Percentiles rank a stretch among this genome's conserved stretches.
Conservation (phyloP, 208 protist species). For the Acanthamoeba lugdunensis region DNA sequence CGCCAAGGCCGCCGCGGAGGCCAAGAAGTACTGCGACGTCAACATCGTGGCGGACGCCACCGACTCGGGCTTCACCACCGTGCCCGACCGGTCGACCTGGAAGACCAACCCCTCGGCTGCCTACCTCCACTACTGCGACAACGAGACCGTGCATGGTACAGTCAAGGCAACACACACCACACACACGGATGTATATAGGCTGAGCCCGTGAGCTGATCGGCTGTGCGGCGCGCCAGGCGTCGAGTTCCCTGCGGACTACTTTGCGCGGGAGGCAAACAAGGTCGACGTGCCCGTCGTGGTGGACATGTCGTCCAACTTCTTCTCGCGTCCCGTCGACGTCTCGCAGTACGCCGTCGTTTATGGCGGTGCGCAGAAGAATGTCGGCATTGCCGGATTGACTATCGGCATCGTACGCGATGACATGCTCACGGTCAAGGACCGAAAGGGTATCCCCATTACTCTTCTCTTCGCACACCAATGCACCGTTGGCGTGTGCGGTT, state of each 20-base stretch:
- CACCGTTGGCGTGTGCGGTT: neutral
- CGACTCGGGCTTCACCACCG: constrained; percentile 75
- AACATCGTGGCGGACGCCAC: constrained; percentile 81
- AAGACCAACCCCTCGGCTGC: constrained; percentile 78
- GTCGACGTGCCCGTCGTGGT: constrained; percentile 84
- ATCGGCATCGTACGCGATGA: constrained; percentile 83
- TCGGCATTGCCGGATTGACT: constrained; percentile 86
- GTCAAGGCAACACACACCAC: constrained; percentile 28
- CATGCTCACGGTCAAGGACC: constrained; percentile 57
- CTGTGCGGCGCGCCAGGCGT: constrained; percentile 63
- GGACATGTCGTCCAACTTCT: constrained; percentile 91
- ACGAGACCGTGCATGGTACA: constrained; percentile 90
- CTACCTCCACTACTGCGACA: constrained; percentile 90
- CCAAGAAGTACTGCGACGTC: constrained; percentile 83
- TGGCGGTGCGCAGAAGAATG: constrained; percentile 90
- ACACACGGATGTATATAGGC: neutral
- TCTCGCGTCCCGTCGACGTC: constrained; percentile 79
- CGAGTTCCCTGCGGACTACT: constrained; percentile 68
- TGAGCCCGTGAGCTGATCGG: neutral
- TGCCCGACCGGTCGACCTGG: constrained; percentile 79
- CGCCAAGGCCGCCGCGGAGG: constrained; percentile 84
- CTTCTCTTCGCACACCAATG: neutral
- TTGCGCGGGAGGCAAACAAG: constrained; percentile 72
- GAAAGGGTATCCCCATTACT: neutral
- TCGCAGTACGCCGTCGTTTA: constrained; percentile 66